Evolutionary conservation across 495 filamentous ascomycete species (phyloP).

Genomic region (Annulohypoxylon nitens): DNA sequence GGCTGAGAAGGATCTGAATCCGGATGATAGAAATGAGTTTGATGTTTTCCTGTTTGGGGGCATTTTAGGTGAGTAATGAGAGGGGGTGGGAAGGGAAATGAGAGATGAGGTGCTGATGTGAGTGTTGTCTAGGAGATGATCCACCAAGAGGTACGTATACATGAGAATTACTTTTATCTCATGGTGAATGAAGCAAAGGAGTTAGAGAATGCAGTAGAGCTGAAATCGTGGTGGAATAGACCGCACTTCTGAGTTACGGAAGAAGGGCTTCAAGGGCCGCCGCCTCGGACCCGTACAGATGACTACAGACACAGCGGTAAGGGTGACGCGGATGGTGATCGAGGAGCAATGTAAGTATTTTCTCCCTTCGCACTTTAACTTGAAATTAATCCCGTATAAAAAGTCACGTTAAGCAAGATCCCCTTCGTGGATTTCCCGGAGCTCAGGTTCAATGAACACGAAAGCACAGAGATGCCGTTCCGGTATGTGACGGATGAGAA

Average conservation of each 20-base stretch:
- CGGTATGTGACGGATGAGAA: constrained; percentile 85
- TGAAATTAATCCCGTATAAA: neutral
- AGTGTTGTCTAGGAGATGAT: constrained; percentile 78
- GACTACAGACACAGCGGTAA: constrained; percentile 97
- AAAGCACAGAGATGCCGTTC: constrained; percentile 97
- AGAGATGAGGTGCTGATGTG: constrained; percentile 14
- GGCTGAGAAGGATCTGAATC: constrained; percentile 81
- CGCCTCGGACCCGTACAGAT: constrained; percentile 94
- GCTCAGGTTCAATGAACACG: constrained; percentile 87
- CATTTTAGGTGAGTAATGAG: constrained; percentile 79
- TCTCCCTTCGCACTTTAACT: neutral
- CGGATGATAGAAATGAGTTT: constrained; percentile 84
- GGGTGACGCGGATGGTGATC: constrained; percentile 90
- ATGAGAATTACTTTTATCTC: constrained; percentile 15
- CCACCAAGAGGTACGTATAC: constrained; percentile 84
- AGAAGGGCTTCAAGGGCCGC: constrained; percentile 90
- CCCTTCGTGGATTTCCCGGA: constrained; percentile 89
- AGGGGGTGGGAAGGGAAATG: neutral
- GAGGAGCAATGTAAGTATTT: constrained; percentile 80
- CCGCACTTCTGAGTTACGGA: constrained; percentile 90
- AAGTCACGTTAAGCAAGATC: constrained; percentile 81
- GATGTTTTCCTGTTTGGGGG: constrained; percentile 96
- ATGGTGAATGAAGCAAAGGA: neutral
- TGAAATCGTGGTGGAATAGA: constrained; percentile 65
- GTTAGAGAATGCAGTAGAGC: neutral